Conservation (phyloP, 805 yeast genomes). For the Teunomyces cretensis region DNA sequence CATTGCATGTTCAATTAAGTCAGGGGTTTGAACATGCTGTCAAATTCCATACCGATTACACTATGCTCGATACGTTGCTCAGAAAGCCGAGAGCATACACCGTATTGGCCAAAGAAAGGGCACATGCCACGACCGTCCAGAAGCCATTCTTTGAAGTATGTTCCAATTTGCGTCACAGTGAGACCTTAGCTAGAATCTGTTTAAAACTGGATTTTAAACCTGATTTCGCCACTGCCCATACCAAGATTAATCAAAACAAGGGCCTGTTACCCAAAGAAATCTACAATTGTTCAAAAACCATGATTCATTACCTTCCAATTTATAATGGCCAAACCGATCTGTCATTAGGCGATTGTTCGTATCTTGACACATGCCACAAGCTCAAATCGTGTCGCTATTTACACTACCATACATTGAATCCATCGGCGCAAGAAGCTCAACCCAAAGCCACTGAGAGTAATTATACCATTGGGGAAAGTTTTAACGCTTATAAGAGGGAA, state of each 20-base stretch:
- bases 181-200: conserved; percentile 21
- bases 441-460: conserved; percentile 20
- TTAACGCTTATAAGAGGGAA: conserved; percentile 32
- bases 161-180: conserved; percentile 37
- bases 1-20: not conserved
- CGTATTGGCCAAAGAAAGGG: conserved; percentile 39
- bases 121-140: conserved; percentile 34
- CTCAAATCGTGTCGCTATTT: conserved; percentile 75
- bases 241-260: conserved; percentile 5
- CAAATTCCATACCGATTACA: conserved; percentile 3
- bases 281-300: conserved; percentile 22
- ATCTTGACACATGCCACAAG: conserved; percentile 91
- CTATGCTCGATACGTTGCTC: conserved; percentile 4
- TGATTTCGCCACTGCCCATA: not conserved
- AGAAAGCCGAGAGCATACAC: conserved; percentile 40
- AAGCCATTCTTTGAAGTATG: conserved; percentile 54
- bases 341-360: conserved; percentile 85
- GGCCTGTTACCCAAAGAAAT: conserved; percentile 17
- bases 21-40: not conserved
- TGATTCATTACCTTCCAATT: conserved; percentile 31
- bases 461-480: conserved; percentile 51
- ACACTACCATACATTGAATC: conserved; percentile 64
- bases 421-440: conserved; percentile 17
- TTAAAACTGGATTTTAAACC: conserved; percentile 1
- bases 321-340: conserved; percentile 59